Conservation (phyloP, 352 stramenopile genomes). For the Pythium aphanidermatum region DNA sequence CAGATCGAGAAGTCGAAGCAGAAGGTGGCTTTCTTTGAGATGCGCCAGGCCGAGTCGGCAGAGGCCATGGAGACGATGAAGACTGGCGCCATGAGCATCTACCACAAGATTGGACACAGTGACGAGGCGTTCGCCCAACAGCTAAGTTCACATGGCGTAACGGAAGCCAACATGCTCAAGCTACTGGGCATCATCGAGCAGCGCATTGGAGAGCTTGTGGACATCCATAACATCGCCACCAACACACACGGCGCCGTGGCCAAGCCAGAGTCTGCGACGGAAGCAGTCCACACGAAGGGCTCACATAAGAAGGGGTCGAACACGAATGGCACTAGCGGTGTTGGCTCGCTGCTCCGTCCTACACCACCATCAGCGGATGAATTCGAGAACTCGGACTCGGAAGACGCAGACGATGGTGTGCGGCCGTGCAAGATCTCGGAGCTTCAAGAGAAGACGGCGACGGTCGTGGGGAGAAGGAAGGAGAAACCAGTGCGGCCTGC, state of each 20-base stretch:
- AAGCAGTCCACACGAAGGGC: slow-evolving; percentile 24
- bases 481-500: slow-evolving; percentile 42
- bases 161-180: slow-evolving; percentile 75
- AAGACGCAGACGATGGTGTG: slow-evolving; percentile 63
- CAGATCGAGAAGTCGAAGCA: slow-evolving; percentile 84
- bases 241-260: slow-evolving; percentile 29
- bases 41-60: slow-evolving; percentile 50
- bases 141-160: slow-evolving; percentile 60
- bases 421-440: slow-evolving; percentile 69
- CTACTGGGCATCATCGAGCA: slow-evolving; percentile 82
- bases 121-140: slow-evolving; percentile 73
- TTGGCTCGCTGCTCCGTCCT: slow-evolving; percentile 32
- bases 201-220: slow-evolving; percentile 75
- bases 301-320: slow-evolving; percentile 20
- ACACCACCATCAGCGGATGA: slow-evolving; percentile 56
- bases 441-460: slow-evolving; percentile 73
- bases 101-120: slow-evolving; percentile 72
- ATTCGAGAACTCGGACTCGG: slow-evolving; percentile 67
- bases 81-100: slow-evolving; percentile 62
- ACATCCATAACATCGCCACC: slow-evolving; percentile 83
- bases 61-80: slow-evolving; percentile 72
- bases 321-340: slow-evolving; percentile 6
- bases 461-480: slow-evolving; percentile 53
- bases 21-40: slow-evolving; percentile 63
- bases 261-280: slow-evolving; percentile 19